Evolutionary conservation across 805 yeast genomes (phyloP).

Genomic region (Ogataea trehalophila): DNA sequence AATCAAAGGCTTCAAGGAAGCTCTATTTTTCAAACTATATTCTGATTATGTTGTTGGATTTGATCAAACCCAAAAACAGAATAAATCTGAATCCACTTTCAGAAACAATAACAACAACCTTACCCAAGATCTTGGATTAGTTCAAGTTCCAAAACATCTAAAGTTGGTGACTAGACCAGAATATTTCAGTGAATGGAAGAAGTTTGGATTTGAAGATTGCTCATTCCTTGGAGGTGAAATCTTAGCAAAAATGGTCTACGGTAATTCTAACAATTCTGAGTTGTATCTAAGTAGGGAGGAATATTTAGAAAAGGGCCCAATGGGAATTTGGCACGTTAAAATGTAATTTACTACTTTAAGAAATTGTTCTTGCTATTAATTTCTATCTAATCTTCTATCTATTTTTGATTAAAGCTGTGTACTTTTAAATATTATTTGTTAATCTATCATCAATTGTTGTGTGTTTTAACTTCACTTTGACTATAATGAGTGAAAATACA

Average conservation of each 20-base stretch:
- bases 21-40: constrained; percentile 51
- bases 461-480: no score
- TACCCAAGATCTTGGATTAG: constrained; percentile 27
- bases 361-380: neutral
- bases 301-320: constrained; percentile 78
- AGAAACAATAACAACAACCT: constrained; percentile 25
- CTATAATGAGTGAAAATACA: no score
- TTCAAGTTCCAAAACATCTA: constrained; percentile 77
- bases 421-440: neutral
- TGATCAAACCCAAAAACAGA: constrained; percentile 9
- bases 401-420: neutral
- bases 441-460: neutral
- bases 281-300: constrained; percentile 63
- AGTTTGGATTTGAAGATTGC: constrained; percentile 68
- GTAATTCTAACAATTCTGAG: constrained; percentile 57
- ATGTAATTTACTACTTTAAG: constrained; percentile 13
- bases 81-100: constrained; percentile 22
- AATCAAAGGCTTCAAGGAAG: constrained; percentile 73
- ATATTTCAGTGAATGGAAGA: constrained; percentile 93
- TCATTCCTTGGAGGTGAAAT: constrained; percentile 84
- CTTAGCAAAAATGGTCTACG: constrained; percentile 78
- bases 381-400: neutral
- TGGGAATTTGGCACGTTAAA: constrained; percentile 59
- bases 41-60: constrained; percentile 22
- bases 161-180: constrained; percentile 73